Evolutionary conservation across 371 early-diverging fungal genomes (phyloP).

Genomic region (Fennellomyces sp.): DNA sequence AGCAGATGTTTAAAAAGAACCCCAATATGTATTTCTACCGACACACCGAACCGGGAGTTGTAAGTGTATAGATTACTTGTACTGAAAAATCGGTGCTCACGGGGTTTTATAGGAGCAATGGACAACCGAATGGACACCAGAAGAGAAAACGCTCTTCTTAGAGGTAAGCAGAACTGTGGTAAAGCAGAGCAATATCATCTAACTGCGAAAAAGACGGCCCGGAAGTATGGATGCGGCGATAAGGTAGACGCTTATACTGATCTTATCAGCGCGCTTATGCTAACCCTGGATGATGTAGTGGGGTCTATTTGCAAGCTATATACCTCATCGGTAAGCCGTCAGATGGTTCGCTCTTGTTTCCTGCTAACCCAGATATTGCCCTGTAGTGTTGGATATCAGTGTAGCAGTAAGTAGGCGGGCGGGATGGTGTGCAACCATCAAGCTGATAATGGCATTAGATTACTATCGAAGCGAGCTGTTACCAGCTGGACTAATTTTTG

Average conservation of each 20-base stretch:
- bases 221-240: slow-evolving; percentile 62
- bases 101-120: slow-evolving; percentile 60
- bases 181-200: background rate
- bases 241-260: slow-evolving; percentile 35
- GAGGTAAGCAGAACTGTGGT: slow-evolving; percentile 27
- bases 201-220: slow-evolving; percentile 28
- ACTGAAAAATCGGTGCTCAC: background rate
- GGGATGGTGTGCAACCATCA: background rate
- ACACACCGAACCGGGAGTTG: slow-evolving; percentile 72
- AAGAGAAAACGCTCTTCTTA: slow-evolving; percentile 62
- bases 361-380: background rate
- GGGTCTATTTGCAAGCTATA: slow-evolving; percentile 75
- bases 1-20: slow-evolving; percentile 71
- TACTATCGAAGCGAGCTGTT: slow-evolving; percentile 71
- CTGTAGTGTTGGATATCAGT: slow-evolving; percentile 70
- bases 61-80: slow-evolving; percentile 16
- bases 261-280: background rate
- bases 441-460: slow-evolving; percentile 21
- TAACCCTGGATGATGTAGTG: slow-evolving; percentile 41
- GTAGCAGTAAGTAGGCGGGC: slow-evolving; percentile 55
- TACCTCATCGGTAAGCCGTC: slow-evolving; percentile 64
- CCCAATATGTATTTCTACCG: slow-evolving; percentile 79
- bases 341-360: background rate
- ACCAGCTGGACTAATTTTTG: slow-evolving; percentile 68
- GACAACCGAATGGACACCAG: slow-evolving; percentile 74